phyloP scores from a whole-genome alignment of 805 yeast species.

The fission yeast (Schizosaccharomyces pombe) region DNA sequence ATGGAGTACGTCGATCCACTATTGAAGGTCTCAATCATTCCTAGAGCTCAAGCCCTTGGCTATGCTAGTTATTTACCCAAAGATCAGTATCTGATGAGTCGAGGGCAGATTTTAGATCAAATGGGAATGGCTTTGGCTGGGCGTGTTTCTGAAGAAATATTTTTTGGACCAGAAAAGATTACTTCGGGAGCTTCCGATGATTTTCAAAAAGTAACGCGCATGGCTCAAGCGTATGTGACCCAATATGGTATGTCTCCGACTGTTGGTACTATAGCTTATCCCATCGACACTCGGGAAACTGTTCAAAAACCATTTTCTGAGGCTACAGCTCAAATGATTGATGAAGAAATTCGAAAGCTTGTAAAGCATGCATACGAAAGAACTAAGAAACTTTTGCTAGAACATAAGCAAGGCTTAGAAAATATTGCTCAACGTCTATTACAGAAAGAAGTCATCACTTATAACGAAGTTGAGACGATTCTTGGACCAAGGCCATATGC shows the following conservation, averaged over 20 bases:
- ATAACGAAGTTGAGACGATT: slow-evolving; percentile 78
- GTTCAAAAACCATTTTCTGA: slow-evolving; percentile 77
- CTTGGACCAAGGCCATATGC: slow-evolving; percentile 66
- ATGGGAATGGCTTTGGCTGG: slow-evolving; percentile 97
- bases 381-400: slow-evolving; percentile 44
- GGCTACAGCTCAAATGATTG: slow-evolving; percentile 59
- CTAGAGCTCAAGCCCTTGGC: slow-evolving; percentile 89
- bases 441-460: slow-evolving; percentile 67
- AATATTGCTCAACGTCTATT: slow-evolving; percentile 71
- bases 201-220: slow-evolving; percentile 80
- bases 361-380: slow-evolving; percentile 50
- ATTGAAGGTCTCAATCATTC: slow-evolving; percentile 84
- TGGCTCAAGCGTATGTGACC: slow-evolving; percentile 85
- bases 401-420: slow-evolving; percentile 54
- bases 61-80: slow-evolving; percentile 94
- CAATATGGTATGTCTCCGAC: slow-evolving; percentile 74
- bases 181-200: slow-evolving; percentile 94
- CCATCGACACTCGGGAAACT: slow-evolving; percentile 35
- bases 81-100: slow-evolving; percentile 58
- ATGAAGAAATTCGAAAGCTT: slow-evolving; percentile 56
- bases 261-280: slow-evolving; percentile 65
- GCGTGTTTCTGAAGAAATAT: slow-evolving; percentile 82
- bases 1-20: slow-evolving; percentile 79
- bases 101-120: slow-evolving; percentile 59
- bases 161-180: slow-evolving; percentile 46